These are phyloP conservation scores for Aspergillus sp. DNA, from an alignment of 2,329 filamentous ascomycete species.

Conservation along the genomic window DNA sequence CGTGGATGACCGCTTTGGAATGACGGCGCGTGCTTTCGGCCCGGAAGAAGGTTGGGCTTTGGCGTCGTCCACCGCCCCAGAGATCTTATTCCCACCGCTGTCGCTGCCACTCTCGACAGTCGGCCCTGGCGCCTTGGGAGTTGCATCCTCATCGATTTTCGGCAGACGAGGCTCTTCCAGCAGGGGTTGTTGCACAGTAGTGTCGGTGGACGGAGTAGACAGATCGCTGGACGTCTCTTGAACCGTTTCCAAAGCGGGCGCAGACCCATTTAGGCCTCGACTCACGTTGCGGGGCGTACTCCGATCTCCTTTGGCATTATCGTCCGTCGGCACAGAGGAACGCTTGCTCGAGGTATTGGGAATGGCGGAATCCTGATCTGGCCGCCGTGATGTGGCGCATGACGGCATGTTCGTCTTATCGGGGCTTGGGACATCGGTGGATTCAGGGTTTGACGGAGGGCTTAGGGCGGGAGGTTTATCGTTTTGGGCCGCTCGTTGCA, in stretches of 20 bases:
- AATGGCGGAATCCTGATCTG: constrained; percentile 21
- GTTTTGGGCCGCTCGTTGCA: constrained; percentile 58
- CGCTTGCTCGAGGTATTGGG: constrained; percentile 31
- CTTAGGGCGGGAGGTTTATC: constrained; percentile 56
- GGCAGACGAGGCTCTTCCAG: constrained; percentile 27
- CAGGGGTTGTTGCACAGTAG: constrained; percentile 31
- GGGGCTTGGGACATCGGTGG: constrained; percentile 52
- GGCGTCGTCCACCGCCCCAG: constrained; percentile 27
- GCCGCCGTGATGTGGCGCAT: constrained; percentile 22
- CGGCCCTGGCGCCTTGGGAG: constrained; percentile 34
- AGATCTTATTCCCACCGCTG: constrained; percentile 36
- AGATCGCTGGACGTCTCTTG: constrained; percentile 72
- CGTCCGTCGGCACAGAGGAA: constrained; percentile 17
- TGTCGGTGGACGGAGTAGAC: constrained; percentile 51
- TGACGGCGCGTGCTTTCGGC: constrained; percentile 43
- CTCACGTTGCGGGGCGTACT: constrained; percentile 42
- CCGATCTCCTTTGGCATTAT: constrained; percentile 27
- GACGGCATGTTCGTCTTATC: constrained; percentile 48
- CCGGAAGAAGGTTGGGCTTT: constrained; percentile 28
- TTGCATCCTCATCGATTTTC: constrained; percentile 29
- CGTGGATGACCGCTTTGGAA: constrained; percentile 59
- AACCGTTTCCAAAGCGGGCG: constrained; percentile 71
- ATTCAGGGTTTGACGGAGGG: constrained; percentile 50
- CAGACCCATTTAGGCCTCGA: constrained; percentile 50
- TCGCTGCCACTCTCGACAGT: constrained; percentile 52